phyloP scores from a whole-genome alignment of 106 monocot species.

The Dendrobium catenatum region DNA sequence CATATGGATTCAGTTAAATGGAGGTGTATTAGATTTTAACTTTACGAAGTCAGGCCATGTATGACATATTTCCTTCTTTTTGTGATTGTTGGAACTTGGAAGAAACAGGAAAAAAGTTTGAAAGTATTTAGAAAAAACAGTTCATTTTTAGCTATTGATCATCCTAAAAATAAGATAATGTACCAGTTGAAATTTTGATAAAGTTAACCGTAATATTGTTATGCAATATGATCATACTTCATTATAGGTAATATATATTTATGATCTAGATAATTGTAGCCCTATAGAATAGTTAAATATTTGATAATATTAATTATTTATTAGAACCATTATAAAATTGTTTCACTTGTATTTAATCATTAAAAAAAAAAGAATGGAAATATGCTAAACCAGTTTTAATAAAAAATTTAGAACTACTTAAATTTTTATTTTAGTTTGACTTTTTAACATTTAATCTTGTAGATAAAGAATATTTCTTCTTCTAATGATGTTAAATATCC shows the following conservation, averaged over 20 bases:
- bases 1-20: background rate
- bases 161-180: background rate
- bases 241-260: background rate
- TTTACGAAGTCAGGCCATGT: background rate
- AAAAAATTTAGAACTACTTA: background rate
- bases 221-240: background rate
- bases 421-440: background rate
- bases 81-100: background rate
- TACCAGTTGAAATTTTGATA: background rate
- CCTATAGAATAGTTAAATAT: background rate
- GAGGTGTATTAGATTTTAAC: background rate
- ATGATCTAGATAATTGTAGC: background rate
- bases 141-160: background rate
- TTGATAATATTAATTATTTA: too few relatives aligned
- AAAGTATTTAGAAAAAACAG: background rate
- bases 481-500: background rate
- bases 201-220: background rate
- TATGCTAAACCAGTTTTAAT: background rate
- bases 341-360: background rate
- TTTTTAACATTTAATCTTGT: background rate
- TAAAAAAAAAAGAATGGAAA: background rate
- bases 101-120: background rate
- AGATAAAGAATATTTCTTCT: background rate
- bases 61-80: background rate
- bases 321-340: too few relatives aligned